Evolutionary conservation across 2,329 filamentous ascomycete genomes (phyloP).

Genomic region (Coniochaeta ligniaria): DNA sequence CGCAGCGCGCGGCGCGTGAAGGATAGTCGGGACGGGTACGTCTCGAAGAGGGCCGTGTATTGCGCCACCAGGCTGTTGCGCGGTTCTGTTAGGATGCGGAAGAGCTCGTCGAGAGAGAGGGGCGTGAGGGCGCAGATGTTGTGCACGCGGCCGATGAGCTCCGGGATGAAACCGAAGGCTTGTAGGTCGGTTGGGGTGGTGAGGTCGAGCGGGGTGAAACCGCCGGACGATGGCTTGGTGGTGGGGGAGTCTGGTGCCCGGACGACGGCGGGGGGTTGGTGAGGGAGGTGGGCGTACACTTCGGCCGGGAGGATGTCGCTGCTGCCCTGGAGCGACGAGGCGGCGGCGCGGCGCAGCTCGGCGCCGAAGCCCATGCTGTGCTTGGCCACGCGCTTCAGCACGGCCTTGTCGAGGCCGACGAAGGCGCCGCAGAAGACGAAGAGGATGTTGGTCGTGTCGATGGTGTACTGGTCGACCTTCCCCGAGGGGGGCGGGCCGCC

Average conservation of each 20-base stretch:
- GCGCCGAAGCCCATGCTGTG: constrained; percentile 87
- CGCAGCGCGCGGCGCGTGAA: constrained; percentile 80
- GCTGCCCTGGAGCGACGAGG: constrained; percentile 37
- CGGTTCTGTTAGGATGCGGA: constrained; percentile 87
- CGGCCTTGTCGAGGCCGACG: constrained; percentile 79
- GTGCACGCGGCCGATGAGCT: constrained; percentile 91
- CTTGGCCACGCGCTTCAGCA: constrained; percentile 81
- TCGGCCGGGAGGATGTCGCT: constrained; percentile 59
- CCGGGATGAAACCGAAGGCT: constrained; percentile 84
- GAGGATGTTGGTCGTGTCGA: constrained; percentile 92
- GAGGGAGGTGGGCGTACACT: constrained; percentile 47
- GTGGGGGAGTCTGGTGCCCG: constrained; percentile 19
- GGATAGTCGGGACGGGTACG: constrained; percentile 68
- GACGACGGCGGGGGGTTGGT: constrained; percentile 30
- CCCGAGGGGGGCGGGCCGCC: constrained; percentile 24
- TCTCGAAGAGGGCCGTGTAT: constrained; percentile 80
- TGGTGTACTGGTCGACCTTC: constrained; percentile 59
- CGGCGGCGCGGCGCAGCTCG: constrained; percentile 53
- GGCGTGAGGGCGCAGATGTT: constrained; percentile 81
- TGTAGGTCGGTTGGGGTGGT: constrained; percentile 71
- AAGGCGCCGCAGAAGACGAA: constrained; percentile 98
- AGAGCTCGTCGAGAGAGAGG: constrained; percentile 59
- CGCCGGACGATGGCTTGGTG: constrained; percentile 19
- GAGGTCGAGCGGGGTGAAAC: constrained; percentile 60
- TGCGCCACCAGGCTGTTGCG: constrained; percentile 82